Evolutionary conservation across 495 filamentous ascomycete genomes (phyloP), one percentile per base, ranked within the genome.

Genomic region (Parmelia sp.): DNA sequence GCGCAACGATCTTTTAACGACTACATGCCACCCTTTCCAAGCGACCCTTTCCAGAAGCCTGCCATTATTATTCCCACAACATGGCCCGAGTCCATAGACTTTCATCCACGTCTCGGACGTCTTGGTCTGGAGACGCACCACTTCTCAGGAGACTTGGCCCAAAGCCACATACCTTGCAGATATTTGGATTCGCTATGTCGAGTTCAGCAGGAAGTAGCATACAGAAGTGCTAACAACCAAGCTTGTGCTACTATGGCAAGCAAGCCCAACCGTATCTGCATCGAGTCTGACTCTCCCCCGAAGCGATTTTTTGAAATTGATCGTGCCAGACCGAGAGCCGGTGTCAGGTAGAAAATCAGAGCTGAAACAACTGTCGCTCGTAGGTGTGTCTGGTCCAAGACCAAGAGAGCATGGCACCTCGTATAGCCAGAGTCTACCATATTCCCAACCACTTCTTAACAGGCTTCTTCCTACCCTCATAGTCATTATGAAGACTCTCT

Each of bases 371-470:
- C 15, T 12, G 7, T 33, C 51, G 21, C 27, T 55, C 25, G 27
- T 25, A 53, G 51, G 1, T 14, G 5, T 33, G 17, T 31, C 29
- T 17, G 29, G 51, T 21, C 29, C 51, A 55, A 23, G 17, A 33
- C 3, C 15, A n/a, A 33, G 51, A 33, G 29, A 55, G 17, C 15
- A 33, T 55, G 17, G 27, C 17, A 25, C 29, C 15, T 33, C 29
- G 14, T 9, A 8, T 33, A 31, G 29, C 29, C 51, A 21, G 12
- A 40, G 17, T 29, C 53, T 69, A 83, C 83, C 83, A 86, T 71
- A 86, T 86, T n/a, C 83, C 83, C 49, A 86, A 71, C 83, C 83
- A 86, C 73, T 81, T 85, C 79, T 84, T 85, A 29, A 82, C 73
- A 35, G 79, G 81, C 70, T 67, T 79, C 72, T 69, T 81, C 66